phyloP scores from a whole-genome alignment of 208 protist genomes.

The Blastocrithidia nonstop region DNA sequence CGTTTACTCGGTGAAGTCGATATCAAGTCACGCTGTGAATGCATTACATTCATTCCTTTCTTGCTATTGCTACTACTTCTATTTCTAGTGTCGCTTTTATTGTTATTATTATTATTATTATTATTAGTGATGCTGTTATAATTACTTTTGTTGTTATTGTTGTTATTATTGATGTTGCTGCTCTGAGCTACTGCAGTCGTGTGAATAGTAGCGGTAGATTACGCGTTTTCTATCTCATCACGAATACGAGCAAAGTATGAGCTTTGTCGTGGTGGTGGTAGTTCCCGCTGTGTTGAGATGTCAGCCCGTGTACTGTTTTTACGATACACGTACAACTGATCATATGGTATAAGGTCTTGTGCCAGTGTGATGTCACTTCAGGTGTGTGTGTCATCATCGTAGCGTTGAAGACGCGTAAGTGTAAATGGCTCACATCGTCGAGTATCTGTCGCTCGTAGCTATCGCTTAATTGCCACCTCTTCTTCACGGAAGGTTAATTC shows the following conservation, averaged over 20 bases:
- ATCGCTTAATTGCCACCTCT: conserved; percentile 33
- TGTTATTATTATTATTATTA: too few species aligned
- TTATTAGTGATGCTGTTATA: too few species aligned
- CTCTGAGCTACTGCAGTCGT: too few species aligned
- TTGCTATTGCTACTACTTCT: not conserved
- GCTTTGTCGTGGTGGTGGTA: conserved; percentile 37
- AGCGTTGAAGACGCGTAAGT: conserved; percentile 42
- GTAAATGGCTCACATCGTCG: conserved; percentile 62
- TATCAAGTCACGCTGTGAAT: not conserved
- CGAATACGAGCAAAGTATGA: conserved; percentile 25
- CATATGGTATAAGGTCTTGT: conserved; percentile 30
- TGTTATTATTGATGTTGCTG: too few species aligned
- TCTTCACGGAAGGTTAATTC: conserved; percentile 51
- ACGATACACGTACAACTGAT: conserved; percentile 72
- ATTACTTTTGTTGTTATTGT: too few species aligned
- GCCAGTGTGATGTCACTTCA: conserved; percentile 33
- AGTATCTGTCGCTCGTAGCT: conserved; percentile 12
- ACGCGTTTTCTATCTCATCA: too few species aligned
- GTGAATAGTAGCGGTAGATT: too few species aligned
- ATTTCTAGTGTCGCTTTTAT: too few species aligned
- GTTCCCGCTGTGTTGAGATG: conserved; percentile 53
- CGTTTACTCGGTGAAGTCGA: not conserved
- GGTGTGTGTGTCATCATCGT: conserved; percentile 47
- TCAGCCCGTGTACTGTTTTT: conserved; percentile 57
- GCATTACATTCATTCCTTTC: not conserved